Evolutionary conservation across 495 filamentous ascomycete species (phyloP), one percentile per base, ranked within the genome.

Genomic region (Aspergillus taichungensis): DNA sequence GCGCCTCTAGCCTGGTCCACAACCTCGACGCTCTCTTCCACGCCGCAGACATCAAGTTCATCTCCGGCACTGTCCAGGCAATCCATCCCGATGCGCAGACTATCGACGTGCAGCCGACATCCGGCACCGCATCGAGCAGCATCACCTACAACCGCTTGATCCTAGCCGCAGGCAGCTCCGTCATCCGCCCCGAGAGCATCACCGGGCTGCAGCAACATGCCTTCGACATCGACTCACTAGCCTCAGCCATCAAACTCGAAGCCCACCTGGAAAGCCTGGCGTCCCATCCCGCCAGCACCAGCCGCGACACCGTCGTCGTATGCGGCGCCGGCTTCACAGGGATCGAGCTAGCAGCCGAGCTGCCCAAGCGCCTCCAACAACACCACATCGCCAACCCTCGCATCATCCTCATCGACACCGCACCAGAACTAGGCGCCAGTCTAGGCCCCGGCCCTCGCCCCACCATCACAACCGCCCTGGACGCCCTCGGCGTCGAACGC

Each of bases 111-210:
- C 46, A 45, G 28, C 33, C 46, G 8, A 18, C 37, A 18, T 38
- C 46, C 2, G 56, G 54, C 6, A 14, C 39, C 6, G 31, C 46
- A 11, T 49, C 44, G 18, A 24, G 18, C 18, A 24, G 1, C 9
- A 30, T 64, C 9, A 3, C 37, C 10, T 67, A 64, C 30, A 51
- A 61, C 34, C 54, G 61, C 12, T 45, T 67, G n/a, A 47, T 67
- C 44, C 43, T 67, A 13, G 63, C 63, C 8, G 57, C 60, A 1
- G 63, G 63, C 9, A 66, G 63, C 40, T 50, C 50, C 10, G 45
- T 63, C n/a, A 37, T 59, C 18, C 53, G 43, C n/a, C 61, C 59
- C 8, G n/a, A 34, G 3, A 31, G 42, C 3, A 54, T 67, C 14
- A 1, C 54, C 0, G 63, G 61, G 3, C 45, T 64, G 3, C 28